Base-by-base conservation (phyloP, 306 rosid genomes). In the Cercis canadensis region DNA sequence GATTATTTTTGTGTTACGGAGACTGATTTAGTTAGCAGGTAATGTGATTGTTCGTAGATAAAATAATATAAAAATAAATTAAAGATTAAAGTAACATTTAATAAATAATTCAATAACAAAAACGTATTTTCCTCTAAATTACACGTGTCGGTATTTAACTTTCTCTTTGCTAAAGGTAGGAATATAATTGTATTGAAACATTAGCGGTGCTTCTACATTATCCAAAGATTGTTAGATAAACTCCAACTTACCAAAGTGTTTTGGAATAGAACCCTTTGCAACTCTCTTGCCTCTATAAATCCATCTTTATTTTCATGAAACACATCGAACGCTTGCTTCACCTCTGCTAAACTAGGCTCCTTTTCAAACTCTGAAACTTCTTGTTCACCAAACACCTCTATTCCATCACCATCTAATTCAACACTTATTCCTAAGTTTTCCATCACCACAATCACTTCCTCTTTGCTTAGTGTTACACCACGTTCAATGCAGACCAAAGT, bases 231-330 rank as follows among this genome's bases (percentile, higher is more conserved):
- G 31, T n/a, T 40, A 24, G 29, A 18, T 39, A 17, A 32, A 0
- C n/a, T 60, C 66, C 32, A 60, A 60, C 49, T 17, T 32, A 39
- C 11, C 39, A 33, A 50, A 47, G 29, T 15, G 40, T 31, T 13
- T 24, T 24, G 2, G 15, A n/a, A n/a, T n/a, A 86, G 43, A 14
- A 83, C 80, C 16, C 72, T 81, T 0, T 21, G 62, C 51, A 86
- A 69, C 33, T 86, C 88, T 21, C 6, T n/a, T n/a, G 81, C 86
- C 9, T 74, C 81, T 31, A 81, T 81, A 46, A 78, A 76, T 16
- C 91, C 88, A 63, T 86, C 86, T 56, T 68, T 73, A 16, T 83
- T 83, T 60, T 64, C 75, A 60, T 86, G 86, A 41, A 83, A 86
- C 65, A 86, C 88, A 51, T 78, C 63, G 61, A 86, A 86, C 19